These are phyloP conservation scores for Talaromyces liani DNA, from an alignment of 495 filamentous ascomycete species.

Conservation along the genomic window DNA sequence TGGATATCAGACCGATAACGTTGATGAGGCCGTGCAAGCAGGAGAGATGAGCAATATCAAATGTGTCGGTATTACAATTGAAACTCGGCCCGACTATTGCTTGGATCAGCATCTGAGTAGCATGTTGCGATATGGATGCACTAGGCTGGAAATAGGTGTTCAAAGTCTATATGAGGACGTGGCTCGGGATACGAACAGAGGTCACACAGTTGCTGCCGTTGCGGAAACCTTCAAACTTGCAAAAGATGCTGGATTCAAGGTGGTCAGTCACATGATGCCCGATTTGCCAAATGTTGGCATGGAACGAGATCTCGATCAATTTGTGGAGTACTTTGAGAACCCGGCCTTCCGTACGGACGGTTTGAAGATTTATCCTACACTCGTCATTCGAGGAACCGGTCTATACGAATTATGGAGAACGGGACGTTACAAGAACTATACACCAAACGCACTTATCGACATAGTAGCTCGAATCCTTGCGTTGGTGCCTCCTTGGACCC, in stretches of 20 bases:
- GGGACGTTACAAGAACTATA: conserved; percentile 96
- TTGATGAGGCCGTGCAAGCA: conserved; percentile 88
- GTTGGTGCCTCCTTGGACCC: conserved; percentile 92
- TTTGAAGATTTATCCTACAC: conserved; percentile 94
- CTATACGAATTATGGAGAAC: conserved; percentile 97
- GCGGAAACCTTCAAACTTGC: conserved; percentile 90
- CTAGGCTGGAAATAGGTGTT: conserved; percentile 87
- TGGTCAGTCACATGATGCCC: conserved; percentile 99
- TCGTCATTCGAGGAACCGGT: conserved; percentile 94
- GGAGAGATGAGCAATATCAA: conserved; percentile 93
- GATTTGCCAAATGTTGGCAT: conserved; percentile 97
- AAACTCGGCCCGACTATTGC: conserved; percentile 95
- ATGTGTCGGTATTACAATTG: conserved; percentile 97
- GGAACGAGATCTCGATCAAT: conserved; percentile 95
- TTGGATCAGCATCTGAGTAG: conserved; percentile 81
- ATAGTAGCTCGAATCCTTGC: conserved; percentile 92
- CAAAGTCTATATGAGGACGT: conserved; percentile 98
- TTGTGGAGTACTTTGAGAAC: conserved; percentile 96
- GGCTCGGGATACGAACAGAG: conserved; percentile 94
- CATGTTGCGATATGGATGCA: conserved; percentile 97
- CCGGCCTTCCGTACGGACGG: conserved; percentile 96
- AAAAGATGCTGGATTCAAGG: conserved; percentile 98
- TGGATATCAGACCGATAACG: conserved; percentile 82
- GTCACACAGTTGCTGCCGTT: conserved; percentile 90
- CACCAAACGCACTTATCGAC: conserved; percentile 90